Percentiles rank a stretch among this genome's conserved stretches.
Evolutionary conservation across 805 yeast genomes (phyloP).

Genomic region (Candida xiaguanensis): DNA sequence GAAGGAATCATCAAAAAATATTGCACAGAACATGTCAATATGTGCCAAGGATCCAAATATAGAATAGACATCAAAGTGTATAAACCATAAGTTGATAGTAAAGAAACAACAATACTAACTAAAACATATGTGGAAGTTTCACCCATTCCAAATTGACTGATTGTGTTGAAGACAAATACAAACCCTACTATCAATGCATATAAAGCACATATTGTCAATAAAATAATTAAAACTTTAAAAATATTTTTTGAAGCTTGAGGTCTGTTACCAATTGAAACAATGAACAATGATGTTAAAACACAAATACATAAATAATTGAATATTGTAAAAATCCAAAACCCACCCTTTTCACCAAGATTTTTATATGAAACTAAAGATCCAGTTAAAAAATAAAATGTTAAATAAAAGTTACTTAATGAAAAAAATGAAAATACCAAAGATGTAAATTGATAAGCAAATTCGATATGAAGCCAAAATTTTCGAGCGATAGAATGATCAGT

Average conservation of each 20-base stretch:
- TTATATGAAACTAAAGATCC: constrained; percentile 61
- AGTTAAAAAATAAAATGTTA: constrained; percentile 89
- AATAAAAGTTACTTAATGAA: constrained; percentile 85
- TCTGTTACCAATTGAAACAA: constrained; percentile 93
- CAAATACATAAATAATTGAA: constrained; percentile 84
- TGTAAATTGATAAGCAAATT: constrained; percentile 78
- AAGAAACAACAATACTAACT: constrained; percentile 75
- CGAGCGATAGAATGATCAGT: constrained; percentile 71
- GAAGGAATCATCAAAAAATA: constrained; percentile 88
- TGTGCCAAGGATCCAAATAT: constrained; percentile 96
- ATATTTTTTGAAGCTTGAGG: constrained; percentile 92
- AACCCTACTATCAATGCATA: constrained; percentile 83
- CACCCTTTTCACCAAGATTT: constrained; percentile 61
- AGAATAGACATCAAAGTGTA: constrained; percentile 78
- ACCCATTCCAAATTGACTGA: constrained; percentile 37
- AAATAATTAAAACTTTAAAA: constrained; percentile 67
- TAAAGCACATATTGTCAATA: constrained; percentile 73
- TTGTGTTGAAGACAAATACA: constrained; percentile 64
- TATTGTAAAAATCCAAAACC: constrained; percentile 76
- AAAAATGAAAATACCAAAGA: constrained; percentile 85
- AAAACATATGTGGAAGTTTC: constrained; percentile 45
- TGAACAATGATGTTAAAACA: constrained; percentile 80
- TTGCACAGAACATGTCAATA: constrained; percentile 80
- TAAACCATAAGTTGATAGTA: constrained; percentile 88
- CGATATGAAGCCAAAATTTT: constrained; percentile 69